Evolutionary conservation across 257 asterid genomes (phyloP), one percentile per base, ranked within the genome.

Genomic region (Solanum arcanum): DNA sequence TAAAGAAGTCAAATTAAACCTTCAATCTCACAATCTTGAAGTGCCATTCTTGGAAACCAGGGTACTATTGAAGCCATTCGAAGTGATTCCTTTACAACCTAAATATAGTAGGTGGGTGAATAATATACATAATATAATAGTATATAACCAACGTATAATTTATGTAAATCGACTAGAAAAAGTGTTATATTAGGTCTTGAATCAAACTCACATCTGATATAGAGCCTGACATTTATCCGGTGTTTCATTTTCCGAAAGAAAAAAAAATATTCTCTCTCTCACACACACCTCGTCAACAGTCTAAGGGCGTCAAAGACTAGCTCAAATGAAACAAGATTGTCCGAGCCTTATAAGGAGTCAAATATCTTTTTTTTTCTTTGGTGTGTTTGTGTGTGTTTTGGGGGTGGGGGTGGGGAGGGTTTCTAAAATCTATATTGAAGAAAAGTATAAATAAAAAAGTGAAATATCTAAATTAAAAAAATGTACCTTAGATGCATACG

Each of bases 21-120:
- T 46, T 78, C 84, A 46, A 80, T 49, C 49, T 49, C 29, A 49
- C 85, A 80, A 47, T 80, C 85, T 47, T 80, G 69, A 11, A 80
- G 85, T 80, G 85, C 29, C 85, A 80, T 80, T 80, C 85, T 80
- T 80, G 85, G 85, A 80, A 80, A 80, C 68, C 68, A 80, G 2
- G 69, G 85, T 4, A 80, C 85, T 9, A 49, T 80, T 80, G 85
- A 47, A 49, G 85, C 85, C 85, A 80, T 80, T 29, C 85, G 46
- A 80, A 80, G 85, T 16, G 85, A 80, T 49, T 80, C 68, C 85
- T 80, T 80, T 29, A 80, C 33, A 29, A 80, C 68, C 85, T 42
- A 42, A 42, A 42, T 10, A 10, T 42, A 59, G 25, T 59, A 59
- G 66, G 25, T 20, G 25, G 66, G 66, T 59, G 66, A 59, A 59